Base-by-base conservation (phyloP, 345 rosid genomes). In the Physaria fendleri region DNA sequence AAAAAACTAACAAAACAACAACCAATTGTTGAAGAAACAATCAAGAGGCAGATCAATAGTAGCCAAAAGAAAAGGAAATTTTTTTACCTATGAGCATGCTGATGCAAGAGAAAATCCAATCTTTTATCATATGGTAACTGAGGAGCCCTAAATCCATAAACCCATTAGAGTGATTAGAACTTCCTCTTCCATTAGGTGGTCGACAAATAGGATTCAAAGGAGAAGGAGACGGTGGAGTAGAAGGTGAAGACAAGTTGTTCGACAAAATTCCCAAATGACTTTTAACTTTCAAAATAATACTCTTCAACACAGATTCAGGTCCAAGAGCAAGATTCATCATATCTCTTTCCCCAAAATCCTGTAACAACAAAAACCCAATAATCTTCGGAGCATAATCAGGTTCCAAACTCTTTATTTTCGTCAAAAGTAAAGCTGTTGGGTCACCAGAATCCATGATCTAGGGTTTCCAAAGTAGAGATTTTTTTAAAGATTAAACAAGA, bases 321-420 rank as follows among this genome's bases (percentile, higher is more conserved):
- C 86, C 91, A 14, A 66, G 63, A 13, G 94, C 95, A 30, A 87
- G 68, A 41, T 81, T 77, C 56, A 78, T 41, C 83, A 93, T 61
- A 52, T 89, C 97, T 14, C 63, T 74, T 18, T 89, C 89, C 2
- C 38, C 41, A 1, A 79, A 67, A 77, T 77, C 99, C 17, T 85
- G 91, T 24, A 93, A 64, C 23, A 89, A 85, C 45, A 93, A 69
- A 61, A 71, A 93, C 24, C 95, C 95, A 79, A 93, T 83, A 81
- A 93, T 89, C 76, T 79, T 89, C 0, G 82, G 72, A 6, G 94
- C 97, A 62, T 87, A 80, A 20, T 83, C 94, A 2, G 88, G 94
- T 78, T 93, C 99, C 59, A 89, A 33, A 37, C 63, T 77, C 43
- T 72, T 74, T 65, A 93, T 76, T 72, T 77, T 89, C 11, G 79